Base-by-base conservation (phyloP, 345 rosid genomes). In the Leavenworthia alabamica region DNA sequence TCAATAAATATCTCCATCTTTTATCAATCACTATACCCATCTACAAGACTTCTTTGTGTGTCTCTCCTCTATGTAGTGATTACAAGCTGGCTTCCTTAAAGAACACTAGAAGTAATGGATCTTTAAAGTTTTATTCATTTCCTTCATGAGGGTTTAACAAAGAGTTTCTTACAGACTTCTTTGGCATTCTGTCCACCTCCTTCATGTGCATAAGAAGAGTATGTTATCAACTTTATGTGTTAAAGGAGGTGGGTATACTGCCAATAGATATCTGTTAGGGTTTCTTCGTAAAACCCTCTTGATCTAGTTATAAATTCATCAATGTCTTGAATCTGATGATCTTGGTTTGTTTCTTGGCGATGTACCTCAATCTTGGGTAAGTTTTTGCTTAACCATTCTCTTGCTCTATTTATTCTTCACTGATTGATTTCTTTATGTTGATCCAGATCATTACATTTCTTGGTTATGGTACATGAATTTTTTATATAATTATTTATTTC, bases 151-250 rank as follows among this genome's bases (percentile, higher is more conserved):
- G 88, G 92, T 79, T 84, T 91, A 39, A 39, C 96, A 83, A 86
- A 88, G 95, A 83, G 81, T 60, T 79, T 56, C 95, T 79, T 66
- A 72, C 96, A 78, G 90, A 31, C 61, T 67, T 82, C 64, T 75
- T 91, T 91, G 98, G 98, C 98, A 91, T 91, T 91, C 98, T 91
- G 98, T 91, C 75, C 75, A 71, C 75, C 75, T 71, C 75, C 71
- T 49, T 48, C 24, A 4, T 28, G 8, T 19, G 5, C 6, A 8
- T 48, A 1, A n/a, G n/a, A n/a, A n/a, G n/a, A n/a, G n/a, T 23
- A 8, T 35, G 2, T n/a, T 15, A 37, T 61, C 5, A 27, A 10
- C 3, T 0, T 17, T 26, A 11, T 61, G 35, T 27, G 60, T 49
- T 33, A 26, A 48, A 5, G 49, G 89, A 90, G 97, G 96, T 87